A percentile compares a stretch with the other conserved stretches of the same genome.
Conservation (phyloP, 306 rosid genomes). For the Castanopsis chinensis region DNA sequence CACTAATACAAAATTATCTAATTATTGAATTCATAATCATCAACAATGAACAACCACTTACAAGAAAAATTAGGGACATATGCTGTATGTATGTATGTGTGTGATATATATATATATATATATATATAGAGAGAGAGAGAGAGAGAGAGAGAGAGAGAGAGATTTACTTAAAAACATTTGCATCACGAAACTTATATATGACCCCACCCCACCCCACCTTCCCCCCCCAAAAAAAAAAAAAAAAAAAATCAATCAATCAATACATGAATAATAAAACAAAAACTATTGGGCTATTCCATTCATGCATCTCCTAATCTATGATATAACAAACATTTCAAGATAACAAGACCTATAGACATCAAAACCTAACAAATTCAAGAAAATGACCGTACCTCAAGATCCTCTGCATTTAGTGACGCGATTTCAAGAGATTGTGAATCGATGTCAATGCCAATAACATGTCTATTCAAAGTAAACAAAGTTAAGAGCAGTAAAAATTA, state of each 20-base stretch:
- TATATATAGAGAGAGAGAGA: too few species aligned
- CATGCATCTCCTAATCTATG: background rate
- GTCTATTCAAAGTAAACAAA: constrained; percentile 62
- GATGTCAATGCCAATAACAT: constrained; percentile 80
- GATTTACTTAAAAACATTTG: background rate
- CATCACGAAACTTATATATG: background rate
- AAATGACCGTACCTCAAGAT: constrained; percentile 68
- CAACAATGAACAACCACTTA: background rate
- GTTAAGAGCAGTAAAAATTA: constrained; percentile 24
- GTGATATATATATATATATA: too few species aligned
- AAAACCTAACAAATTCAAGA: constrained; percentile 15
- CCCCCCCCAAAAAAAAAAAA: too few species aligned
- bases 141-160: background rate
- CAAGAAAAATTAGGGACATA: background rate
- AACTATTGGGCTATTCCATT: constrained; percentile 1
- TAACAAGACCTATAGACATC: constrained; percentile 10
- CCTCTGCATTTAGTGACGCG: constrained; percentile 75
- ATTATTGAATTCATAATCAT: constrained; percentile 4
- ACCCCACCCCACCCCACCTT: too few species aligned
- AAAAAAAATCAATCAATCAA: background rate
- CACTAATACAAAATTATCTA: constrained; percentile 20
- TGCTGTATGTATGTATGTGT: too few species aligned
- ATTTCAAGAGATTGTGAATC: constrained; percentile 87
- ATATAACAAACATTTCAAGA: constrained; percentile 14
- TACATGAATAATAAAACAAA: background rate